A percentile compares a stretch with the other conserved stretches of the same genome.
These are phyloP conservation scores for Fusarium tupiense DNA, from an alignment of 2,329 filamentous ascomycete species.

Conservation along the genomic window DNA sequence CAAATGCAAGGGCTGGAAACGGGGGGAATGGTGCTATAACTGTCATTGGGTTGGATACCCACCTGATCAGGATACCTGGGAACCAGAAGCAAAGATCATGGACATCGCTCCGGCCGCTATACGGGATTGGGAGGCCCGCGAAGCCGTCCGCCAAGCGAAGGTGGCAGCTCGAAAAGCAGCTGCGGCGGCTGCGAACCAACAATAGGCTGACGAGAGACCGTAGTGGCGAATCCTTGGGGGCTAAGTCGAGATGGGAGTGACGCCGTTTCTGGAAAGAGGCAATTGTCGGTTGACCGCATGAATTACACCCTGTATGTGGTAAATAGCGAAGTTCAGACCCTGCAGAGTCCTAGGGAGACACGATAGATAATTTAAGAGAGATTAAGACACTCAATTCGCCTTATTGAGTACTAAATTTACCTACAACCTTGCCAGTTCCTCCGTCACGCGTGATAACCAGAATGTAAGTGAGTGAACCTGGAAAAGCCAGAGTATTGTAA, in stretches of 20 bases:
- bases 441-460: neutral
- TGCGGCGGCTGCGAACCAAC: fast-evolving
- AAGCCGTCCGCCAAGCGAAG: fast-evolving
- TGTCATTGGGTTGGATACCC: neutral
- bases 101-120: neutral
- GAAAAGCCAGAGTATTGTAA: neutral
- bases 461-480: neutral
- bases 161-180: neutral
- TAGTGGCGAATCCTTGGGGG: fast-evolving
- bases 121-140: neutral
- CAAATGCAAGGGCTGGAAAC: neutral
- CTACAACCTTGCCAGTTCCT: fast-evolving
- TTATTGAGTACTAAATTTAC: fast-evolving
- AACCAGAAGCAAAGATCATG: neutral
- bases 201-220: fast-evolving
- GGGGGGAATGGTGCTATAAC: neutral
- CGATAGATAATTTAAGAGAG: neutral
- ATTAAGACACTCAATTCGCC: fast-evolving
- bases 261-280: fast-evolving
- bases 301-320: neutral
- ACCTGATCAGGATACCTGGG: neutral
- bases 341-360: fast-evolving
- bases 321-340: neutral
- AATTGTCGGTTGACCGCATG: neutral
- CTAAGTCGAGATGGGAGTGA: fast-evolving